A percentile compares a stretch with the other conserved stretches of the same genome.
These are phyloP conservation scores for Sporothrix euskadiensis DNA, from an alignment of 2,329 filamentous ascomycete genomes.

Conservation along the genomic window DNA sequence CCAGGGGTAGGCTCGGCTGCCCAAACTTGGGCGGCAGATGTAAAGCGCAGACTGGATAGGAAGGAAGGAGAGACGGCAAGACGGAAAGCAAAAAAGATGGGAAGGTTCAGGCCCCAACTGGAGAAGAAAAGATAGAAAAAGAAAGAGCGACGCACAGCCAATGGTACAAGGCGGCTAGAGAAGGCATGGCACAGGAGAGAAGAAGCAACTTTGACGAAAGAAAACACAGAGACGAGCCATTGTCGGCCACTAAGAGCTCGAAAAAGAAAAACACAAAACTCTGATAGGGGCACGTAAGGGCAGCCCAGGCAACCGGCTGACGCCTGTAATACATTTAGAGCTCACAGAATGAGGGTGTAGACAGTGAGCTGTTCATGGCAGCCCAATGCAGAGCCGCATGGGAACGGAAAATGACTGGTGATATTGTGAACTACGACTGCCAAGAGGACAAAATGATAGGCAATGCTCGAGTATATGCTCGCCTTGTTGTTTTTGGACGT, in stretches of 20 bases:
- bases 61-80: background rate
- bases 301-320: background rate
- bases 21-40: background rate
- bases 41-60: conserved; percentile 7
- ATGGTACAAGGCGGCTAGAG: background rate
- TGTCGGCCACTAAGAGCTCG: background rate
- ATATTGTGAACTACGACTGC: background rate
- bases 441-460: background rate
- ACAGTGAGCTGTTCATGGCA: background rate
- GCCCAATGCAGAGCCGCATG: conserved; percentile 2
- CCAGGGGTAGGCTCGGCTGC: background rate
- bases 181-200: background rate
- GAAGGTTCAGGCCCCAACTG: background rate
- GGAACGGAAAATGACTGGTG: background rate
- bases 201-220: background rate
- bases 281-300: background rate
- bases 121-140: background rate
- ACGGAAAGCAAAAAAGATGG: background rate
- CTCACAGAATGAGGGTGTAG: background rate
- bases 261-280: background rate
- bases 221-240: background rate
- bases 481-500: background rate
- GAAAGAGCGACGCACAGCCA: background rate
- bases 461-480: conserved; percentile 12
- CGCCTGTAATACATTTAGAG: background rate